Evolutionary conservation across 257 asterid genomes (phyloP), one percentile per base, ranked within the genome.

Genomic region (Petunia axillaris): DNA sequence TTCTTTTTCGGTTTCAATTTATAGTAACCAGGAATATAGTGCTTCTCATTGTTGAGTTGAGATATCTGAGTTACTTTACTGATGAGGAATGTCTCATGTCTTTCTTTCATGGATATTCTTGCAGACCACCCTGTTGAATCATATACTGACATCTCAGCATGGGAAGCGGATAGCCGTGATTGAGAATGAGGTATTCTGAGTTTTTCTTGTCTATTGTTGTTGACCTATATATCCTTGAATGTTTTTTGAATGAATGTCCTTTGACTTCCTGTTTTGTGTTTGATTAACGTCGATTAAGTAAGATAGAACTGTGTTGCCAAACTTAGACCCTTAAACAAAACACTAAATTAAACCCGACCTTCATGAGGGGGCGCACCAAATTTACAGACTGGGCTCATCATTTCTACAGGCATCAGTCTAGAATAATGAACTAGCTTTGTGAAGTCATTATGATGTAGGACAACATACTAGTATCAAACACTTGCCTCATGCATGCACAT

Each of bases 71-170:
- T 43, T 11, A 60, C 44, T 6, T 58, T 78, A 35, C 75, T 54
- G 80, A 15, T 43, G 36, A 53, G 40, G 55, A 52, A 64, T 66
- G 36, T 78, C 65, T 62, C 80, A 37, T 53, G 8, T 11, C 63
- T 6, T 78, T 25, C 50, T 81, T 46, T 78, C 38, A 6, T 78
- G 64, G 75, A 52, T 82, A 59, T n/a, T 79, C 78, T 86, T 81
- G 82, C 95, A 95, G 99, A 95, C 99, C 15, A 93, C 99, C 57
- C 93, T 95, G 82, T 88, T 95, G 90, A 95, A 95, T 88, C 98
- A 93, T 85, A 93, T 95, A 76, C 83, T 95, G 89, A 92, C 98
- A 54, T 92, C 97, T 59, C 89, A 93, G 83, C 98, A 95, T 75
- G 99, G 97, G 76, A 93, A 93, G 93, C 86, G 97, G 81, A 93